Evolutionary conservation across 805 yeast genomes (phyloP).

Genomic region (Zygoascus flipseniorum): DNA sequence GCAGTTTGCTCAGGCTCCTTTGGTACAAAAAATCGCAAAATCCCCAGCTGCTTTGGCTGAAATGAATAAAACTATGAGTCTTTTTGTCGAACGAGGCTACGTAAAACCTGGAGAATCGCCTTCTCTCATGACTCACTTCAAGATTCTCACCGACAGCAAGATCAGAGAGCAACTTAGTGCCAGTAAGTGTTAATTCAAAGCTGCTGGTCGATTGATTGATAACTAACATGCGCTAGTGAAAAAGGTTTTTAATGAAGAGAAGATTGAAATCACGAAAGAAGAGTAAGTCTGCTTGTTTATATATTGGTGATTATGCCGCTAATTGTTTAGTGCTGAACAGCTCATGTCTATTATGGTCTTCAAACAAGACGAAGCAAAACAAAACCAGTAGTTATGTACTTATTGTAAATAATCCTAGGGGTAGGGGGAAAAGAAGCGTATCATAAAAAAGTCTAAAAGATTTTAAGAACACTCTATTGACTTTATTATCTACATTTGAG

Average conservation of each 20-base stretch:
- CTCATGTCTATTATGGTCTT: constrained; percentile 10
- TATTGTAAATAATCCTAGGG: not conserved
- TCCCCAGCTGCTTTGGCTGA: constrained; percentile 19
- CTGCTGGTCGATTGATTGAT: too few relatives aligned
- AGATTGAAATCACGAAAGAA: constrained; percentile 15
- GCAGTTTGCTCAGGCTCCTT: constrained; percentile 10
- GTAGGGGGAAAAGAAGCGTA: not conserved
- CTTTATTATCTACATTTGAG: not conserved
- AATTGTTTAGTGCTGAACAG: constrained; percentile 9
- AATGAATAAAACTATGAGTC: constrained; percentile 12
- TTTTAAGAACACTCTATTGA: not conserved
- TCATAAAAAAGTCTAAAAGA: too few relatives aligned
- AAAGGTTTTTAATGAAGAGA: constrained; percentile 13
- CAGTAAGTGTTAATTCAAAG: too few relatives aligned
- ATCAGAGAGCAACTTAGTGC: constrained; percentile 19
- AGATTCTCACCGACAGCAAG: constrained; percentile 23
- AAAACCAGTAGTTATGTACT: not conserved
- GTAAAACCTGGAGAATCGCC: constrained; percentile 23
- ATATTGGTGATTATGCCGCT: not conserved
- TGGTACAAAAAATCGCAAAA: constrained; percentile 15
- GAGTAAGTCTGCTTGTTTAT: constrained; percentile 11
- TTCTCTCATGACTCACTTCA: constrained; percentile 18
- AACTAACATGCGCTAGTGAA: constrained; percentile 5
- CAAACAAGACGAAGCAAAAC: not conserved
- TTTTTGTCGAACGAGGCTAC: constrained; percentile 20